Percentiles rank a stretch among this genome's conserved stretches.
phyloP scores from a whole-genome alignment of 139 green algal genomes.

The Chlamydomonas sp. region DNA sequence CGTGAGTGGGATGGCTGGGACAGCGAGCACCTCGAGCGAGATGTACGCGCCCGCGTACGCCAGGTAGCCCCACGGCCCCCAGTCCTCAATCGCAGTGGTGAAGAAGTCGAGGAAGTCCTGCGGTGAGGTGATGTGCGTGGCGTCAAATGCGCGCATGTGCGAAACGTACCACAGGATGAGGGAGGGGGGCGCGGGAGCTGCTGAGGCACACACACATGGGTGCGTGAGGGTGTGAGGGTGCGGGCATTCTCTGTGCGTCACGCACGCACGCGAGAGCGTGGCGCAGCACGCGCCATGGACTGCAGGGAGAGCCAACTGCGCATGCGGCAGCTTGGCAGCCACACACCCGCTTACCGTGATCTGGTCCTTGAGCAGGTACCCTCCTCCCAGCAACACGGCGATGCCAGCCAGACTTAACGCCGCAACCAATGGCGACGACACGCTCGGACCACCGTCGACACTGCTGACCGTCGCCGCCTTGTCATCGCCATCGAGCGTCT shows the following conservation, averaged over 20 bases:
- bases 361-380: conserved; percentile 46
- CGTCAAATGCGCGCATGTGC: no score
- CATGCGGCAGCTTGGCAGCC: neutral
- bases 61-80: conserved; percentile 56
- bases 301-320: conserved; percentile 37
- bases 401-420: conserved; percentile 11
- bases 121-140: no score
- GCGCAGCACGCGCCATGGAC: no score
- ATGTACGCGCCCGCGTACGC: conserved; percentile 67
- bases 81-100: conserved; percentile 55
- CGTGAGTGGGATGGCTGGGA: conserved; percentile 74
- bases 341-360: conserved; percentile 26
- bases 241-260: no score
- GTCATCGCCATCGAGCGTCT: no score
- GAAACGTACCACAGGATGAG: no score
- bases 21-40: conserved; percentile 47
- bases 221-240: no score
- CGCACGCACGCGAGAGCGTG: no score
- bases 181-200: no score
- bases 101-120: conserved; percentile 57
- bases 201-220: no score
- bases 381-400: conserved; percentile 22
- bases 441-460: no score
- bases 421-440: conserved; percentile 2
- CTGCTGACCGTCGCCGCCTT: no score